Evolutionary conservation across 2,329 filamentous ascomycete species (phyloP).

Genomic region (Epichloe sibirici): DNA sequence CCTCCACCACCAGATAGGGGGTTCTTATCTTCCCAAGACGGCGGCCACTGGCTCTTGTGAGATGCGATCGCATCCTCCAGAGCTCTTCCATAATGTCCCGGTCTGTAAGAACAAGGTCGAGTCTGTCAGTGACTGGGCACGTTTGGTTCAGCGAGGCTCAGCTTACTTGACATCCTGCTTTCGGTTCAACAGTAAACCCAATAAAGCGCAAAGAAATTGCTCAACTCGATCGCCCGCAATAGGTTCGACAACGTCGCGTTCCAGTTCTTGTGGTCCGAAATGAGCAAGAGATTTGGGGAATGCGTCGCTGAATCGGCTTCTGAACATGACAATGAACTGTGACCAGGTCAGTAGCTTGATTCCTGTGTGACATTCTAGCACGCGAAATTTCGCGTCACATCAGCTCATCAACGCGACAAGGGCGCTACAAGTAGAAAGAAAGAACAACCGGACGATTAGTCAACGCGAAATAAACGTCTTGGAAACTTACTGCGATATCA

Average conservation of each 20-base stretch:
- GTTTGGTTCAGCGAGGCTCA: conserved; percentile 3
- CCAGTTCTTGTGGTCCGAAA: conserved; percentile 90
- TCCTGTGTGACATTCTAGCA: conserved; percentile 14
- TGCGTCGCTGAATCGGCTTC: conserved; percentile 79
- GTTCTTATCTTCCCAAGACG: conserved; percentile 69
- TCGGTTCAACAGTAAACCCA: conserved; percentile 82
- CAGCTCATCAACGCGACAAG: conserved; percentile 9
- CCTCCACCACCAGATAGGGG: conserved; percentile 74
- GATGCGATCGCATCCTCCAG: conserved; percentile 83
- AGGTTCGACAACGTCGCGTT: conserved; percentile 67
- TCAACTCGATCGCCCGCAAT: conserved; percentile 77
- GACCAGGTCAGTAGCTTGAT: conserved; percentile 2
- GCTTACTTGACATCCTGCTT: conserved; percentile 98
- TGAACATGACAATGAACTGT: conserved; percentile 97
- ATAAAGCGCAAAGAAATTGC: conserved; percentile 75
- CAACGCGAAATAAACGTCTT: neutral
- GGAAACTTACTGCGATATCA: conserved; percentile 72
- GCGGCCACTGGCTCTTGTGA: conserved; percentile 81
- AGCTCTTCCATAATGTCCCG: conserved; percentile 84
- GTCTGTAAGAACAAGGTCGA: conserved; percentile 37
- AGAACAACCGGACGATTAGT: neutral
- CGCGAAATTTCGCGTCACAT: conserved; percentile 44
- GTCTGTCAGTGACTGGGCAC: neutral
- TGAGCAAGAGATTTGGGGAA: conserved; percentile 81
- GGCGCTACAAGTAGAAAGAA: neutral